Percentiles rank a stretch among this genome's conserved stretches.
These are phyloP conservation scores for Lachancea fermentati DNA, from an alignment of 805 yeast genomes.

Conservation along the genomic window DNA sequence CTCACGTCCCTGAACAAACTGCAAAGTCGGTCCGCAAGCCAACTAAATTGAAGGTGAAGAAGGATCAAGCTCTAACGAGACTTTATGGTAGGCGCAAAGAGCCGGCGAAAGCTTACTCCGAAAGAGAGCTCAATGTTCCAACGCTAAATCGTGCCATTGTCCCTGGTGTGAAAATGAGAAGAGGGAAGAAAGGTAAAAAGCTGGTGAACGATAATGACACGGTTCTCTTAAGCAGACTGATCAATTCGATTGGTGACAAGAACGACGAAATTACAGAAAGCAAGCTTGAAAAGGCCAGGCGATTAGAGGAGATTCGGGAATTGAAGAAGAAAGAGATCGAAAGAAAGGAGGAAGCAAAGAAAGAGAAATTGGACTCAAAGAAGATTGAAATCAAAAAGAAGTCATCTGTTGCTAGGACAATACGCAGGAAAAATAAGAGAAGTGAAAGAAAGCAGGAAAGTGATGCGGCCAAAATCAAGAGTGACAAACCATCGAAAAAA, in stretches of 20 bases:
- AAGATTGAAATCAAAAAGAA: constrained; percentile 71
- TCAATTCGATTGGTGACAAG: constrained; percentile 76
- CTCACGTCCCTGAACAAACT: constrained; percentile 46
- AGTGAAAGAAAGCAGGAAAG: constrained; percentile 11
- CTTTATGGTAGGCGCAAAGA: constrained; percentile 59
- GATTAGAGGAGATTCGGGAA: constrained; percentile 86
- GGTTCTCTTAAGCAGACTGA: constrained; percentile 57
- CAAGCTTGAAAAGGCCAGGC: constrained; percentile 81
- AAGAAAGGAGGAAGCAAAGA: constrained; percentile 67
- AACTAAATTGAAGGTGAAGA: constrained; percentile 50
- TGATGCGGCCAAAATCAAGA: constrained; percentile 14
- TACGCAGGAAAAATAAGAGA: constrained; percentile 53
- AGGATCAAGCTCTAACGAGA: constrained; percentile 57
- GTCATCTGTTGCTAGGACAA: constrained; percentile 61
- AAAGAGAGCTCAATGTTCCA: constrained; percentile 76
- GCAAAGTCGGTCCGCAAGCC: constrained; percentile 48
- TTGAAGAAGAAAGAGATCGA: constrained; percentile 83
- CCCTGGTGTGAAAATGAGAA: constrained; percentile 74
- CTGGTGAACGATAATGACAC: constrained; percentile 68
- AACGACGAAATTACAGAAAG: constrained; percentile 76
- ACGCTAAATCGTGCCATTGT: constrained; percentile 72
- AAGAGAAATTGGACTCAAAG: constrained; percentile 64
- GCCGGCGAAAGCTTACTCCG: constrained; percentile 51
- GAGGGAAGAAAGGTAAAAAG: constrained; percentile 84
- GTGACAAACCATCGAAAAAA: constrained; percentile 29